phyloP scores from a whole-genome alignment of 257 asterid species.

The Dorcoceras hygrometricum region DNA sequence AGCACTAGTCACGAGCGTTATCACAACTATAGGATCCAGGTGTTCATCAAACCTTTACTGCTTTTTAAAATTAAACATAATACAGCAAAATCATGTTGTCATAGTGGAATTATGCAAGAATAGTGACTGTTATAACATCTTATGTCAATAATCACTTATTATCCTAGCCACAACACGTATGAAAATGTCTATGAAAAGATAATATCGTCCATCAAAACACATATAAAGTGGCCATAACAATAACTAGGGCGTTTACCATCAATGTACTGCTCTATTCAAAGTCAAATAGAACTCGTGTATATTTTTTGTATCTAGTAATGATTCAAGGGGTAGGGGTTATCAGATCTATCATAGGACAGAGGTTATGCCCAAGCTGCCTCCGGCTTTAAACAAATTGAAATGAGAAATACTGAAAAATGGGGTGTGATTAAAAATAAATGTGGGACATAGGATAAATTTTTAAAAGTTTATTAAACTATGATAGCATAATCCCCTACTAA shows the following conservation, averaged over 20 bases:
- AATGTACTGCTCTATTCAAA: not conserved
- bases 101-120: not conserved
- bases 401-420: not conserved
- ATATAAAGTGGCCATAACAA: not conserved
- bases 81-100: slow-evolving; percentile 7
- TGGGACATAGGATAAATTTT: not conserved
- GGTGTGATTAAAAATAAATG: not conserved
- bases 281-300: not conserved
- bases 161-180: not conserved
- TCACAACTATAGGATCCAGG: slow-evolving; percentile 8
- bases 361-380: not conserved
- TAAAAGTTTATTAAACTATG: not conserved
- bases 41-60: slow-evolving; percentile 3
- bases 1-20: not conserved
- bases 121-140: not conserved
- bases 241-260: not conserved
- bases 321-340: not conserved
- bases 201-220: not conserved
- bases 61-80: not conserved
- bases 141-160: not conserved
- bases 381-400: not conserved
- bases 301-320: not conserved
- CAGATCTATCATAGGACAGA: not conserved
- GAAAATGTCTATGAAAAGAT: not conserved
- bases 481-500: slow-evolving; percentile 15